Conservation (phyloP, 805 yeast species). For the Kuraishia molischiana region DNA sequence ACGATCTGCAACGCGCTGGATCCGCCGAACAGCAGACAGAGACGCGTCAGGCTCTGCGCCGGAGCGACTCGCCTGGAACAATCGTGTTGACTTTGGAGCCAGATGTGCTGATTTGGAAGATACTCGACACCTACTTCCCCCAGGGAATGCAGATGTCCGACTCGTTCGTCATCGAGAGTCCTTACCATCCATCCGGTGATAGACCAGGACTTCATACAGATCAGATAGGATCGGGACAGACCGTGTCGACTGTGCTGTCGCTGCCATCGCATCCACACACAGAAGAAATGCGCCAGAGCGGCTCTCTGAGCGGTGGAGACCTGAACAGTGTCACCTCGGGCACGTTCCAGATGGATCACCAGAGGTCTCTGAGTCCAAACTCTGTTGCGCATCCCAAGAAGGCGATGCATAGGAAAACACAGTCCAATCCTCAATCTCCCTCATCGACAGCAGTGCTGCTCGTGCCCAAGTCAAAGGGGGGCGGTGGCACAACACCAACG, state of each 20-base stretch:
- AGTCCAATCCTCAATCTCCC: constrained; percentile 3
- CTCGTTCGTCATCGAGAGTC: constrained; percentile 50
- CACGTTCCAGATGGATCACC: background rate
- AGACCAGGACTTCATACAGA: background rate
- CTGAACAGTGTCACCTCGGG: background rate
- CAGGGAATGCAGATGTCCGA: constrained; percentile 60
- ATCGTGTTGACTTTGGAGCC: constrained; percentile 33
- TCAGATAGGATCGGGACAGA: background rate
- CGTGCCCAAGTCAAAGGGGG: constrained; percentile 1
- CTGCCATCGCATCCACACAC: too few species aligned
- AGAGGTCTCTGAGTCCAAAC: constrained; percentile 7
- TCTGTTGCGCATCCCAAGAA: constrained; percentile 4
- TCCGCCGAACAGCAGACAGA: background rate
- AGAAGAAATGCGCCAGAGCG: background rate
- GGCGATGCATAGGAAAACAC: constrained; percentile 2
- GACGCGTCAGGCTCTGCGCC: background rate
- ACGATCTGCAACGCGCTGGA: background rate
- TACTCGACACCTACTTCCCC: constrained; percentile 53
- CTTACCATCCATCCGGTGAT: constrained; percentile 10
- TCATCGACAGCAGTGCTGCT: constrained; percentile 2
- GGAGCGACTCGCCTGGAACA: background rate
- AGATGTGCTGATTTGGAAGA: constrained; percentile 46
- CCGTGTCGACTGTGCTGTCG: background rate
- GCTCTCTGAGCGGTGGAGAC: constrained; percentile 1
- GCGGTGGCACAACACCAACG: too few species aligned